Evolutionary conservation across 2,329 filamentous ascomycete species (phyloP).

Genomic region (Cercospora sp.): DNA sequence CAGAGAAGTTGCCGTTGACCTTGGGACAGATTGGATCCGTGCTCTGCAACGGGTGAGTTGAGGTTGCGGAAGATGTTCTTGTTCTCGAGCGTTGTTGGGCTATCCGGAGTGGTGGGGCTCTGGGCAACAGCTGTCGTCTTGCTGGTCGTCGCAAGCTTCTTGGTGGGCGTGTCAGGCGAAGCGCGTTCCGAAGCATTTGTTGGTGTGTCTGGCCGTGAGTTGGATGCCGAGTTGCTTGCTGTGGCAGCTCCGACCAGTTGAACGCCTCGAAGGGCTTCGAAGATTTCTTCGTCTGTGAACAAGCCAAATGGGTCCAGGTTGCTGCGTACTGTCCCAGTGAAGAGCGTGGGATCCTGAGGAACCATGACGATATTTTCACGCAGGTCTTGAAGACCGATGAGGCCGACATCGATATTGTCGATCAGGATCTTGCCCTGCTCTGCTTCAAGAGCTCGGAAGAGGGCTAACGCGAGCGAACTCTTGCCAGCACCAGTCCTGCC

Average conservation of each 20-base stretch:
- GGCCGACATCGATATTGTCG: constrained; percentile 84
- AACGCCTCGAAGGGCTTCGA: constrained; percentile 79
- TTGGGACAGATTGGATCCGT: constrained; percentile 90
- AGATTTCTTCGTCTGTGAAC: constrained; percentile 89
- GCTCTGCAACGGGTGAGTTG: constrained; percentile 79
- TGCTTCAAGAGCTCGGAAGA: constrained; percentile 92
- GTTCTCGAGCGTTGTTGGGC: constrained; percentile 64
- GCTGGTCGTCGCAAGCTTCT: constrained; percentile 33
- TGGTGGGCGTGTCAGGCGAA: constrained; percentile 32
- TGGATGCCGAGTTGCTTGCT: constrained; percentile 47
- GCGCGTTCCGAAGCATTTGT: constrained; percentile 26
- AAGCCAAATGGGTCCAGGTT: constrained; percentile 91
- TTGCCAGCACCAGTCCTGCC: constrained; percentile 95
- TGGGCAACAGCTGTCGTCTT: constrained; percentile 41
- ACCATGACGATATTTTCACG: constrained; percentile 96
- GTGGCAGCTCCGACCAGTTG: constrained; percentile 69
- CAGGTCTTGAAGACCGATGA: constrained; percentile 89
- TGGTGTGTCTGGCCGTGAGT: constrained; percentile 40
- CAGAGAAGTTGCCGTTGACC: constrained; percentile 94
- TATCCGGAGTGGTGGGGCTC: constrained; percentile 38
- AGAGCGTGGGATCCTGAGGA: constrained; percentile 92
- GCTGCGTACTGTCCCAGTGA: constrained; percentile 85
- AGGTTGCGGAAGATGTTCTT: constrained; percentile 94
- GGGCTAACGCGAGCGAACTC: constrained; percentile 86
- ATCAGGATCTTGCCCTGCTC: constrained; percentile 87